These are phyloP conservation scores for Angomonas deanei DNA, from an alignment of 208 protist genomes.

Conservation along the genomic window DNA sequence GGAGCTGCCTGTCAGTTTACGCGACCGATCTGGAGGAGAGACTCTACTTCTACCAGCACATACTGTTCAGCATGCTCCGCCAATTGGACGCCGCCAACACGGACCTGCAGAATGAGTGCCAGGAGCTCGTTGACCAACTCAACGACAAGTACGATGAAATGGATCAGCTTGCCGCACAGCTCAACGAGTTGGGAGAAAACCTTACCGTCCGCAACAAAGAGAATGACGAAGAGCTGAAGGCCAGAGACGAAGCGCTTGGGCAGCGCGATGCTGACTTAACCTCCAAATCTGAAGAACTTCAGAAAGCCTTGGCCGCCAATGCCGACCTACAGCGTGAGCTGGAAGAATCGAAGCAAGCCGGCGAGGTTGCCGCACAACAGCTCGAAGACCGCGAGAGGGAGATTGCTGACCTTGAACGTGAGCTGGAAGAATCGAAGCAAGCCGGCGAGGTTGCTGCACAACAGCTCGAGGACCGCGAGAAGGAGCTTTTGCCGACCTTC, in stretches of 20 bases:
- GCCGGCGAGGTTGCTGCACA: too few relatives aligned
- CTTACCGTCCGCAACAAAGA: too few relatives aligned
- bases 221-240: slow-evolving; percentile 16
- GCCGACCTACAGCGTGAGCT: slow-evolving; percentile 5
- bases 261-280: neutral
- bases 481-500: too few relatives aligned
- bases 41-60: slow-evolving; percentile 46
- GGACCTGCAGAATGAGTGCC: slow-evolving; percentile 29
- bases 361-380: neutral
- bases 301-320: neutral
- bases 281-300: neutral
- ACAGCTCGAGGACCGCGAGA: too few relatives aligned
- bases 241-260: slow-evolving; percentile 2
- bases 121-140: slow-evolving; percentile 29
- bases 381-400: too few relatives aligned
- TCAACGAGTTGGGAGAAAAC: slow-evolving; percentile 43
- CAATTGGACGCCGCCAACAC: slow-evolving; percentile 1
- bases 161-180: slow-evolving; percentile 34
- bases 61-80: slow-evolving; percentile 18
- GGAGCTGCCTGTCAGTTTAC: slow-evolving; percentile 43
- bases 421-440: too few relatives aligned
- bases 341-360: slow-evolving; percentile 3
- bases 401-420: too few relatives aligned
- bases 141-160: slow-evolving; percentile 40
- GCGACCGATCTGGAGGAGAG: slow-evolving; percentile 46